Conservation (phyloP, 2,329 filamentous ascomycete species). For the Colletotrichum godetiae region DNA sequence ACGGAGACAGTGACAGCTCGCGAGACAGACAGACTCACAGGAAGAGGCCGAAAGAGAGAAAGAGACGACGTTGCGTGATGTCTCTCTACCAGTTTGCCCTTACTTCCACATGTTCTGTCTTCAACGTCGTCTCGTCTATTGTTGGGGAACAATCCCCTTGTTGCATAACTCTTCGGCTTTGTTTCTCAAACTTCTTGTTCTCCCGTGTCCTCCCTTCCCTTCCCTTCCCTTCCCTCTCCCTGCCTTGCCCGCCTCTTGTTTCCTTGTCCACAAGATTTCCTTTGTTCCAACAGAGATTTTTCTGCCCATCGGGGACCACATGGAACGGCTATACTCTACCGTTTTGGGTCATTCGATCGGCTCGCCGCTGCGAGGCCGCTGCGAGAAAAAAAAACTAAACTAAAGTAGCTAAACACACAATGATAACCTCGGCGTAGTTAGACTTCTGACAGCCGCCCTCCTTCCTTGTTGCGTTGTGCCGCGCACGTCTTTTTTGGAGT, state of each 20-base stretch:
- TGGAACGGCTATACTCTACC: slow-evolving; percentile 21
- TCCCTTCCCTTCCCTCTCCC: not conserved
- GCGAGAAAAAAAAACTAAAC: not conserved
- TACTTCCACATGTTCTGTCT: slow-evolving; percentile 5
- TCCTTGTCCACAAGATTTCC: not conserved
- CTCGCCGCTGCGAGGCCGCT: not conserved
- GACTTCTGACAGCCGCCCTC: slow-evolving; percentile 35
- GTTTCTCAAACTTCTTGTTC: not conserved
- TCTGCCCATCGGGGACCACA: slow-evolving; percentile 5
- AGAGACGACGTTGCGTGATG: slow-evolving; percentile 10
- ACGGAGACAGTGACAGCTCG: not conserved
- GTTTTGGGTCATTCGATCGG: slow-evolving; percentile 12
- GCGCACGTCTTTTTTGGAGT: slow-evolving; percentile 16
- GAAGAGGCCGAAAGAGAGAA: no score
- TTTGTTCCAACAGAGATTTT: slow-evolving; percentile 3
- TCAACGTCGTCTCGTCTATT: slow-evolving; percentile 8
- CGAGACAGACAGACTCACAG: not conserved
- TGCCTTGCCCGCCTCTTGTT: not conserved
- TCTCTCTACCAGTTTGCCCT: not conserved
- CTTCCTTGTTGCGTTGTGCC: slow-evolving; percentile 3
- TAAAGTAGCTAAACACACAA: slow-evolving; percentile 1
- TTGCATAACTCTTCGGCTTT: slow-evolving; percentile 7
- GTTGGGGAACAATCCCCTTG: slow-evolving; percentile 11
- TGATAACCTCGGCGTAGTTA: slow-evolving; percentile 25
- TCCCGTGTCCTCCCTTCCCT: not conserved